Evolutionary conservation across 2,329 filamentous ascomycete genomes (phyloP).

Genomic region (Pseudogymnoascus sp.): DNA sequence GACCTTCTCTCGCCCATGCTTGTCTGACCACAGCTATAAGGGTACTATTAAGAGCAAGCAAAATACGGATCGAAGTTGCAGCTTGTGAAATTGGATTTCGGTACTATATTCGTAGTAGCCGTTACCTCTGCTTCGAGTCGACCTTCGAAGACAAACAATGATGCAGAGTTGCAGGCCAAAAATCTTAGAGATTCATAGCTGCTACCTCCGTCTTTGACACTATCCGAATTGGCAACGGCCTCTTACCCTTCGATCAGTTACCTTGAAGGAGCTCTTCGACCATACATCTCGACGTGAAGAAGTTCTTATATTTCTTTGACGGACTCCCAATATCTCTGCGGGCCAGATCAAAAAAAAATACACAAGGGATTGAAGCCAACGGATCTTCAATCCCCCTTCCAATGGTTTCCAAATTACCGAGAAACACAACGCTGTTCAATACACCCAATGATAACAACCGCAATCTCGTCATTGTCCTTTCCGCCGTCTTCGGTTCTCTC

Average conservation of each 20-base stretch:
- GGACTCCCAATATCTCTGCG: neutral
- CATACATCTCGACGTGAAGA: neutral
- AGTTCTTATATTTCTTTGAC: neutral
- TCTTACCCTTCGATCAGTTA: neutral
- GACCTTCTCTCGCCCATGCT: constrained; percentile 1
- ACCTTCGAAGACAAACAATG: neutral
- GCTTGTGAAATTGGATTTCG: constrained; percentile 1
- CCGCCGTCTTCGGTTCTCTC: neutral
- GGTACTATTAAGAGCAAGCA: constrained; percentile 2
- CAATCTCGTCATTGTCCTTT: neutral
- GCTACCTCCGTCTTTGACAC: neutral
- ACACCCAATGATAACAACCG: neutral
- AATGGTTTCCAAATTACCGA: constrained; percentile 1
- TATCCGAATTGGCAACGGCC: neutral
- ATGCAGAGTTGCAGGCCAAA: neutral
- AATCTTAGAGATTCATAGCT: neutral
- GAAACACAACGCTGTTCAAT: neutral
- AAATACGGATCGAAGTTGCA: neutral
- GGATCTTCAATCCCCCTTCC: constrained; percentile 2
- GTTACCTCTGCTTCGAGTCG: neutral
- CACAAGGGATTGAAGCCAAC: neutral
- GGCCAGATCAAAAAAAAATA: neutral
- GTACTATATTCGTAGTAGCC: neutral
- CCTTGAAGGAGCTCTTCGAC: neutral
- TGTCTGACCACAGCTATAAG: neutral